Evolutionary conservation across 2,329 filamentous ascomycete species (phyloP).

Genomic region (Aschersonia sp.): DNA sequence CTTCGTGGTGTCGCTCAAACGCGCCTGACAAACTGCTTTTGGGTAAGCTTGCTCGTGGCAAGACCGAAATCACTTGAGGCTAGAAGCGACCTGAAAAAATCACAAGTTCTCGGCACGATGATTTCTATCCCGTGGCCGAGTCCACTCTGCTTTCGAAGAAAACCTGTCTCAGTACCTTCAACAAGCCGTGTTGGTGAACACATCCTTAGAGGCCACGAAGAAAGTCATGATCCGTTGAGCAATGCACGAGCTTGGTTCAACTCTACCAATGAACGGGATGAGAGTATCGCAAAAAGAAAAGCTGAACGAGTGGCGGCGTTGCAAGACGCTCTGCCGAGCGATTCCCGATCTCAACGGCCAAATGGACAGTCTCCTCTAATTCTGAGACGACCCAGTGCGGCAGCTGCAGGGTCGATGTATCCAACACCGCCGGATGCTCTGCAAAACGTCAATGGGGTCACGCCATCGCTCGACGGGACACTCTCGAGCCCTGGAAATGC

Average conservation of each 20-base stretch:
- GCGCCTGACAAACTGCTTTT: constrained; percentile 27
- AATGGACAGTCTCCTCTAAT: constrained; percentile 38
- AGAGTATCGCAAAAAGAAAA: constrained; percentile 30
- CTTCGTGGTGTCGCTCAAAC: constrained; percentile 31
- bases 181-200: constrained; percentile 24
- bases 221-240: constrained; percentile 32
- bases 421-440: constrained; percentile 57
- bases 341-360: constrained; percentile 23
- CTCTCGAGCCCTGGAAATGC: constrained; percentile 40
- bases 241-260: constrained; percentile 34
- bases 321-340: constrained; percentile 28
- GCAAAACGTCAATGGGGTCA: constrained; percentile 35
- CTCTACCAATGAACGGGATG: constrained; percentile 28
- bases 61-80: constrained; percentile 27
- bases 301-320: constrained; percentile 31
- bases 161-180: constrained; percentile 23
- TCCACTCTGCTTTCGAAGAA: constrained; percentile 36
- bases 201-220: constrained; percentile 21
- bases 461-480: constrained; percentile 40
- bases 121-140: constrained; percentile 38
- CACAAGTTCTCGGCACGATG: constrained; percentile 17
- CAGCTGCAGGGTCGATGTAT: constrained; percentile 43
- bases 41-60: constrained; percentile 36
- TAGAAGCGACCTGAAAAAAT: constrained; percentile 25
- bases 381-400: constrained; percentile 32